A percentile compares a stretch with the other conserved stretches of the same genome.
Conservation (phyloP, 2,329 filamentous ascomycete genomes). For the Diaporthe helianthi region DNA sequence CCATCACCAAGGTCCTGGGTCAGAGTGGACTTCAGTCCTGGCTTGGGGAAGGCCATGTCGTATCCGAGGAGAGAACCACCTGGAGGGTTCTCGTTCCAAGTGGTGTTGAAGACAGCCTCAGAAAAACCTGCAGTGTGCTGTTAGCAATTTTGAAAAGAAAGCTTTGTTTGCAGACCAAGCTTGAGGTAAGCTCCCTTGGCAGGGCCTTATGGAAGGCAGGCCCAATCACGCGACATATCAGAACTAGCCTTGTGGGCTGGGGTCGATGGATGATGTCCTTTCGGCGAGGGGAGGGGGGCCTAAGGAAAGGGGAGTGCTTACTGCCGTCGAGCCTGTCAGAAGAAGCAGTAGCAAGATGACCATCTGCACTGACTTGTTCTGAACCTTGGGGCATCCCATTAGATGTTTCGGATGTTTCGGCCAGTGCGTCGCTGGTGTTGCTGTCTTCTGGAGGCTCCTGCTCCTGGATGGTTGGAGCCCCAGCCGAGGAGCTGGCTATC, state of each 20-base stretch:
- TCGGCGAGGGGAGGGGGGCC: not conserved
- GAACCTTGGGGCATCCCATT: not conserved
- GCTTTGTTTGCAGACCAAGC: not conserved
- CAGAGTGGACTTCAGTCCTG: conserved; percentile 39
- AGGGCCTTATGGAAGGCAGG: not conserved
- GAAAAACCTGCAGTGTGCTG: conserved; percentile 7
- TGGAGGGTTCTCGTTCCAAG: conserved; percentile 47
- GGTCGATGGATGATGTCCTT: not conserved
- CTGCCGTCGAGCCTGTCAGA: conserved; percentile 9
- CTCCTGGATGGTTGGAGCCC: conserved; percentile 32
- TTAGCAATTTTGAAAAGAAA: conserved; percentile 19
- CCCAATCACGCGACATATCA: not conserved
- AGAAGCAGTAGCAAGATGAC: not conserved
- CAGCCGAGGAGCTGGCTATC: conserved; percentile 28
- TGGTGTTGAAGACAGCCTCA: conserved; percentile 57
- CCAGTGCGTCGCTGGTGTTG: not conserved
- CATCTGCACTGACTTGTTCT: not conserved
- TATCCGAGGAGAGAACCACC: conserved; percentile 33
- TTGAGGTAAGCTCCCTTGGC: not conserved
- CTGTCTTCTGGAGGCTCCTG: not conserved
- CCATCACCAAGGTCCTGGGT: conserved; percentile 49
- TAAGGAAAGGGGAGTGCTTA: not conserved
- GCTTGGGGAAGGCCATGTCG: conserved; percentile 32
- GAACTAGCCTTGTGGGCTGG: too few relatives aligned
- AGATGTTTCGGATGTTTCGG: not conserved